Evolutionary conservation across 768 basidiomycete genomes (phyloP), one percentile per base, ranked within the genome.

Genomic region (Lenzites betulinus): DNA sequence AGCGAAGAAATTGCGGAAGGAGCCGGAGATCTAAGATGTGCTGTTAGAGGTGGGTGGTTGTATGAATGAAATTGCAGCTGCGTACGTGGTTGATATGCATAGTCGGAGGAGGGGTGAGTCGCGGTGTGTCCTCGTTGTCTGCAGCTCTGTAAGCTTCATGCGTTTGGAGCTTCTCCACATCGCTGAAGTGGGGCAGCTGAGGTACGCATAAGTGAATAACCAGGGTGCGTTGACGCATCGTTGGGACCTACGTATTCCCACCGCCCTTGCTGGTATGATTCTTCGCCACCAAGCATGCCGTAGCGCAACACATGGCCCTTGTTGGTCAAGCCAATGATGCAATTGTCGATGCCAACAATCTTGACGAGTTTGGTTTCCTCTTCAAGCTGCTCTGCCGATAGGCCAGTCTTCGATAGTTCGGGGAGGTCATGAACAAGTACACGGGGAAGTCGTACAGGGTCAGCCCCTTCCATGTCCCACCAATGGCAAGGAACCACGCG

Each of bases 21-120:
- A 88, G 3, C 92, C 95, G 16, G 95, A 88, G 54, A 98, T 83
- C 87, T 95, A 72, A 4, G 68, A 35, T 22, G 23, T 43, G 35
- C n/a, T 15, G 69, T 63, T 38, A 69, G 44, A 30, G 20, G 64
- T 33, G 38, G 18, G 53, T 15, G 49, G 42, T 28, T 52, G 30
- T 38, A n/a, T 18, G 25, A 11, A 33, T 58, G 35, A 6, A 51
- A n/a, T 8, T 5, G 33, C 2, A 16, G 23, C 11, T n/a, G 47
- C 85, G 75, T 75, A 93, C 94, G 76, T 93, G 92, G 54, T 91
- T 91, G 70, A 92, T 90, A 61, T 80, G 78, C 75, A 89, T 75
- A 30, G 76, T 76, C 42, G 71, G 72, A 2, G 83, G 84, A 25
- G 76, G 72, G 7, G 18, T n/a, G 4, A 62, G 30, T 16, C 18